These are phyloP conservation scores for Agastache rugosa DNA, from an alignment of 257 asterid species.

Conservation along the genomic window DNA sequence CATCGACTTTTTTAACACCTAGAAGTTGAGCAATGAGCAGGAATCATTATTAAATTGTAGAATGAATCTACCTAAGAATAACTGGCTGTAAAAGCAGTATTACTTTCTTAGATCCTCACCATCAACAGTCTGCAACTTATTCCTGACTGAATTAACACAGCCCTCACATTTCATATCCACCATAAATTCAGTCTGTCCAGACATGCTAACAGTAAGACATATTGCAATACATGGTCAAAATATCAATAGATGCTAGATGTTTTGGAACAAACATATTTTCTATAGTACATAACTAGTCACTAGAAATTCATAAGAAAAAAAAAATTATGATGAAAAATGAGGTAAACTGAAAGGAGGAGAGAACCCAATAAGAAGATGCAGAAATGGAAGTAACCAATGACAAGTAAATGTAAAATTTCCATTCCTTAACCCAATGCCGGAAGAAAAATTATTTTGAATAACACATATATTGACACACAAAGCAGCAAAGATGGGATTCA, in stretches of 20 bases:
- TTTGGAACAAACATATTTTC: not conserved
- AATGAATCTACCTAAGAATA: not conserved
- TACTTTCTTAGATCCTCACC: conserved; percentile 55
- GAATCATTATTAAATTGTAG: not conserved
- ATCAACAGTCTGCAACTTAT: conserved; percentile 71
- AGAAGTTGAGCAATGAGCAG: conserved; percentile 27
- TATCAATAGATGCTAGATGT: not conserved
- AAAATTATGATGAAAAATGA: not conserved
- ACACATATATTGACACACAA: not conserved
- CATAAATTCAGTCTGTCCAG: conserved; percentile 85
- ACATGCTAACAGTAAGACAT: conserved; percentile 30
- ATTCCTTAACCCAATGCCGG: not conserved
- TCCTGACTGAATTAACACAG: conserved; percentile 82
- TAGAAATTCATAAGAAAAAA: not conserved
- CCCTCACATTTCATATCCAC: conserved; percentile 95
- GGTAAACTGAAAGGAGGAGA: not conserved
- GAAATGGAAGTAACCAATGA: conserved; percentile 1
- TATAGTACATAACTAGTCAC: not conserved
- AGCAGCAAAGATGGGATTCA: not conserved
- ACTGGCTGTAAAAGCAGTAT: not conserved
- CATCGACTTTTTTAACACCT: conserved; percentile 90
- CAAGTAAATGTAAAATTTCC: not conserved
- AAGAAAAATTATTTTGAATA: not conserved
- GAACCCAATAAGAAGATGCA: not conserved
- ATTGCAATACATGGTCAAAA: not conserved